phyloP scores from a whole-genome alignment of 2,329 filamentous ascomycete species.

The Cladophialophora bantiana region DNA sequence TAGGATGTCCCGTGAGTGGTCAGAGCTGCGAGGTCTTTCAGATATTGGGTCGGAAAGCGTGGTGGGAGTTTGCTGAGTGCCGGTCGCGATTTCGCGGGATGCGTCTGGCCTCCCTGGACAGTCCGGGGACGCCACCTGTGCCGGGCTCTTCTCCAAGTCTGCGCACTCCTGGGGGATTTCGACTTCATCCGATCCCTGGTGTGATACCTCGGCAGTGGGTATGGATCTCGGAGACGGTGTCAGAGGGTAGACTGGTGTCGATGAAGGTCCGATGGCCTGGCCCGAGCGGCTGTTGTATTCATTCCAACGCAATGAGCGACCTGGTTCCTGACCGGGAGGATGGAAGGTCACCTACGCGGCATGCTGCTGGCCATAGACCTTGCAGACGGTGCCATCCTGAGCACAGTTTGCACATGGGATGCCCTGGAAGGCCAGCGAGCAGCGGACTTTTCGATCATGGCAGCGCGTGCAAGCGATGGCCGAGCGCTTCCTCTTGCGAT shows the following conservation, averaged over 20 bases:
- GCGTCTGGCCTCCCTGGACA: background rate
- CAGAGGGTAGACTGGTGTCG: constrained; percentile 21
- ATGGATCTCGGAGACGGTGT: constrained; percentile 24
- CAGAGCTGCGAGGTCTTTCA: constrained; percentile 7
- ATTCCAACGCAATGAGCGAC: background rate
- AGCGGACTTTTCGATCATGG: constrained; percentile 46
- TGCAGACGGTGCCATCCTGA: constrained; percentile 31
- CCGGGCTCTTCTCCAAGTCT: constrained; percentile 1
- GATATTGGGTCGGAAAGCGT: background rate
- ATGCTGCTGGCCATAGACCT: constrained; percentile 27
- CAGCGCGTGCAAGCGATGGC: constrained; percentile 46
- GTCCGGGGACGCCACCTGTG: constrained; percentile 2
- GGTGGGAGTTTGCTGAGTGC: constrained; percentile 1
- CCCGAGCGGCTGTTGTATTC: constrained; percentile 17
- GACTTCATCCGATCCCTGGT: background rate
- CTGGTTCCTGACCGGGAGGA: background rate
- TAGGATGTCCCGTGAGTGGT: constrained; percentile 1
- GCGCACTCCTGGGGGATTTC: background rate
- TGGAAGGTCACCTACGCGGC: constrained; percentile 18
- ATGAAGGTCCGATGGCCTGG: constrained; percentile 3
- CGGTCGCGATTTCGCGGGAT: background rate
- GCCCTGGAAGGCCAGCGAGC: constrained; percentile 45
- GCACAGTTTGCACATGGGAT: constrained; percentile 60
- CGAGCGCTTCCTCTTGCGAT: constrained; percentile 41
- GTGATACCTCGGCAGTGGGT: constrained; percentile 17